phyloP scores from a whole-genome alignment of 495 filamentous ascomycete genomes.

The Rusavskia elegans region DNA sequence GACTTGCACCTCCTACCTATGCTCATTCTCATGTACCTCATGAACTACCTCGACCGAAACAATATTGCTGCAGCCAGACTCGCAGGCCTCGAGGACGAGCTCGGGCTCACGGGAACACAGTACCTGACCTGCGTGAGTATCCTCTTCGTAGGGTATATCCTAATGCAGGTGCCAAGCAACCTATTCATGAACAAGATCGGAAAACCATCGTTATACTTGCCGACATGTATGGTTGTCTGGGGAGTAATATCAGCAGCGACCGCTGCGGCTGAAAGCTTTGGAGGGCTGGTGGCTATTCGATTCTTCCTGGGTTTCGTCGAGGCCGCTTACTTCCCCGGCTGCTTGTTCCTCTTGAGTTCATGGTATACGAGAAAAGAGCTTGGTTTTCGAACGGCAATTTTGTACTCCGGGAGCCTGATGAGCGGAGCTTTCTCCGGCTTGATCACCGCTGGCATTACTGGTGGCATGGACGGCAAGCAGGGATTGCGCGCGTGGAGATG shows the following conservation, averaged over 20 bases:
- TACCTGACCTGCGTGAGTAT: constrained; percentile 50
- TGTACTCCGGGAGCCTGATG: constrained; percentile 31
- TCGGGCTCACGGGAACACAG: constrained; percentile 29
- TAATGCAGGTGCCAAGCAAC: constrained; percentile 32
- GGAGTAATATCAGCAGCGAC: constrained; percentile 53
- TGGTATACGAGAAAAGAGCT: constrained; percentile 39
- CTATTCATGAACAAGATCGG: constrained; percentile 32
- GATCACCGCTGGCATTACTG: constrained; percentile 33
- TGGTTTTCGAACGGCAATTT: constrained; percentile 28
- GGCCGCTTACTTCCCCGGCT: constrained; percentile 34
- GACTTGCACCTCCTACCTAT: constrained; percentile 43
- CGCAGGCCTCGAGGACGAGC: constrained; percentile 34
- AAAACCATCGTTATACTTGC: constrained; percentile 48
- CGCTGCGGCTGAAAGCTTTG: constrained; percentile 39
- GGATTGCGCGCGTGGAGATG: constrained; percentile 45
- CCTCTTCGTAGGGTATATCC: constrained; percentile 54
- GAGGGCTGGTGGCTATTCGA: constrained; percentile 45
- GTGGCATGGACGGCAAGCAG: constrained; percentile 23
- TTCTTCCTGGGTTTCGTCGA: constrained; percentile 59
- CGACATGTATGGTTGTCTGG: constrained; percentile 50
- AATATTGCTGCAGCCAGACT: constrained; percentile 38
- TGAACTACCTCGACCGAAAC: constrained; percentile 68
- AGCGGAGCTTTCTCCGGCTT: constrained; percentile 54
- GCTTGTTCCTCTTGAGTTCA: constrained; percentile 30
- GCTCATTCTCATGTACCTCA: constrained; percentile 57